Evolutionary conservation across 352 stramenopile genomes (phyloP).

Genomic region (Blastocystis sp.): DNA sequence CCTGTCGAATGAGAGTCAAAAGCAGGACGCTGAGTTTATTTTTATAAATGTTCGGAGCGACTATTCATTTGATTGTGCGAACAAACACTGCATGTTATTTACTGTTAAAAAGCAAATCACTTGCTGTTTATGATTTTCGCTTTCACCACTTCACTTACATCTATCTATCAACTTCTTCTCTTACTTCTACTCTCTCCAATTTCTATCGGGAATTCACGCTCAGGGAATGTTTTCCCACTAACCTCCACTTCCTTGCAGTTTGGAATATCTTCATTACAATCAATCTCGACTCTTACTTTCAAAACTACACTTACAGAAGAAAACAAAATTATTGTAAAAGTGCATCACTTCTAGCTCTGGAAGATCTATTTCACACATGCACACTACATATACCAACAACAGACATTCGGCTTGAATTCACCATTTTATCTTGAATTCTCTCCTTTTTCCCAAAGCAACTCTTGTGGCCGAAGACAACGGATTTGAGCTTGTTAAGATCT

Average conservation of each 20-base stretch:
- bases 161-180: neutral
- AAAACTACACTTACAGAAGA: neutral
- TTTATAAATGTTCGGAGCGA: constrained; percentile 39
- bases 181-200: neutral
- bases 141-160: neutral
- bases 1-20: neutral
- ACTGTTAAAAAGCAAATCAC: neutral
- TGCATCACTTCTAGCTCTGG: neutral
- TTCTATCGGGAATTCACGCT: neutral
- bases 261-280: neutral
- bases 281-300: neutral
- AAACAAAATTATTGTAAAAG: constrained; percentile 47
- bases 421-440: neutral
- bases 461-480: neutral
- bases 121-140: neutral
- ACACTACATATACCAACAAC: neutral
- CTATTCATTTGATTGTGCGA: neutral
- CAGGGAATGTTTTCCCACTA: neutral
- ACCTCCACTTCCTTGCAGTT: neutral
- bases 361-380: neutral
- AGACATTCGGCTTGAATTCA: constrained; percentile 11
- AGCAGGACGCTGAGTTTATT: neutral
- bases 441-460: constrained; percentile 27
- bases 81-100: neutral
- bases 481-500: constrained; percentile 1